A percentile compares a stretch with the other conserved stretches of the same genome.
These are phyloP conservation scores for Saccharomyces hybrid DNA, from an alignment of 1,139 yeast genomes.

Conservation along the genomic window DNA sequence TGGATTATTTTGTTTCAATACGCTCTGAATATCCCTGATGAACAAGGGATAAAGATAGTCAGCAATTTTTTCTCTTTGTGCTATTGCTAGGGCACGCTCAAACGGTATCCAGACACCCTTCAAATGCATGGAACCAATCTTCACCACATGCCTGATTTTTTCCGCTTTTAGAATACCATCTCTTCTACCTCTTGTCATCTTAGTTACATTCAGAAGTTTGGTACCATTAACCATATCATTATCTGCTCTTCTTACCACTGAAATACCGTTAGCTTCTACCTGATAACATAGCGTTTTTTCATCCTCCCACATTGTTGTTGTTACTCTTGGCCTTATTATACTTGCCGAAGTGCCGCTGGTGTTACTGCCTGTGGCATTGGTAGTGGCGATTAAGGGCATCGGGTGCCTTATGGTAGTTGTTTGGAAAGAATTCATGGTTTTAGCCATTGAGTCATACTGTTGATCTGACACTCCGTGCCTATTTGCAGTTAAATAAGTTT, in stretches of 20 bases:
- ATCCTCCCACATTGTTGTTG: slow-evolving; percentile 95
- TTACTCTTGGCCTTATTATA: slow-evolving; percentile 1
- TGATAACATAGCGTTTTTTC: slow-evolving; percentile 90
- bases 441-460: slow-evolving; percentile 10
- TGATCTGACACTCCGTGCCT: neutral
- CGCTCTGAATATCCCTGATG: slow-evolving; percentile 75
- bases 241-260: slow-evolving; percentile 87
- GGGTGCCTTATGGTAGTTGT: slow-evolving; percentile 14
- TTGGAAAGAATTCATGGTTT: slow-evolving; percentile 14
- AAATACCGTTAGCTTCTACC: slow-evolving; percentile 83
- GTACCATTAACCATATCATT: slow-evolving; percentile 91
- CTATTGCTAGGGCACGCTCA: slow-evolving; percentile 85
- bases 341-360: neutral
- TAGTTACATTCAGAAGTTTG: slow-evolving; percentile 83
- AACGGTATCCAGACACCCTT: slow-evolving; percentile 97
- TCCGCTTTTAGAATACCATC: slow-evolving; percentile 89
- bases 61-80: slow-evolving; percentile 81
- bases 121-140: slow-evolving; percentile 93
- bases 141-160: slow-evolving; percentile 81
- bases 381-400: slow-evolving; percentile 14
- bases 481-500: neutral
- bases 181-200: slow-evolving; percentile 88
- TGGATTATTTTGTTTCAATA: slow-evolving; percentile 39
- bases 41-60: slow-evolving; percentile 81
- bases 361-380: slow-evolving; percentile 6